Evolutionary conservation across 192 early-diverging fungal species (phyloP).

Genomic region (Podila minutissima): DNA sequence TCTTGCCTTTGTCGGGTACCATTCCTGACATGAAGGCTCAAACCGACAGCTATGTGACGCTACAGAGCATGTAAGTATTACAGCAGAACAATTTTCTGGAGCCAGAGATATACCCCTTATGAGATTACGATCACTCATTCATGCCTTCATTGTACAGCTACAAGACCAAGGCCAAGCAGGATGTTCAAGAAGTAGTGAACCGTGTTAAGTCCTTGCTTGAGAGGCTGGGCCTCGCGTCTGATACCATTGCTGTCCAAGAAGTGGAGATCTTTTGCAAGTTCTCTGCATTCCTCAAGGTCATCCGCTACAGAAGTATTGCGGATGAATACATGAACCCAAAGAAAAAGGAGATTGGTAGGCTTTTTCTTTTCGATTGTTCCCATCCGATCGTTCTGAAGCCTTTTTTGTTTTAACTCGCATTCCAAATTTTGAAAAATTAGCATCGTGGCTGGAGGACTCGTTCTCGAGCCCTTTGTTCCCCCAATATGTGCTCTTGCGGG

Average conservation of each 20-base stretch:
- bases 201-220: constrained; percentile 60
- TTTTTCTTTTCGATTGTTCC: background rate
- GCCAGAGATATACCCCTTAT: background rate
- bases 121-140: constrained; percentile 2
- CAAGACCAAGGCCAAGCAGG: constrained; percentile 80
- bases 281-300: constrained; percentile 71
- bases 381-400: background rate
- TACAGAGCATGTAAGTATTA: constrained; percentile 82
- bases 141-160: constrained; percentile 58
- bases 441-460: constrained; percentile 55
- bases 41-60: constrained; percentile 82
- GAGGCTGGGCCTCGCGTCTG: constrained; percentile 56
- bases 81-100: background rate
- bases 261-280: constrained; percentile 90
- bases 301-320: constrained; percentile 67
- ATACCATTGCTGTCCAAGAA: constrained; percentile 68
- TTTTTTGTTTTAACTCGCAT: background rate
- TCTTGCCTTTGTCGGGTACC: constrained; percentile 83
- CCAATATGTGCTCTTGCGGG: constrained; percentile 73
- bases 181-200: constrained; percentile 60
- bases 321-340: constrained; percentile 63
- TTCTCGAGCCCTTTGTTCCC: constrained; percentile 61
- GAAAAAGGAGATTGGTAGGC: constrained; percentile 61
- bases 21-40: constrained; percentile 99
- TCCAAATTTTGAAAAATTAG: constrained; percentile 27